Evolutionary conservation across 2,329 filamentous ascomycete genomes (phyloP).

Genomic region (Chrysosporium queenslandicum): DNA sequence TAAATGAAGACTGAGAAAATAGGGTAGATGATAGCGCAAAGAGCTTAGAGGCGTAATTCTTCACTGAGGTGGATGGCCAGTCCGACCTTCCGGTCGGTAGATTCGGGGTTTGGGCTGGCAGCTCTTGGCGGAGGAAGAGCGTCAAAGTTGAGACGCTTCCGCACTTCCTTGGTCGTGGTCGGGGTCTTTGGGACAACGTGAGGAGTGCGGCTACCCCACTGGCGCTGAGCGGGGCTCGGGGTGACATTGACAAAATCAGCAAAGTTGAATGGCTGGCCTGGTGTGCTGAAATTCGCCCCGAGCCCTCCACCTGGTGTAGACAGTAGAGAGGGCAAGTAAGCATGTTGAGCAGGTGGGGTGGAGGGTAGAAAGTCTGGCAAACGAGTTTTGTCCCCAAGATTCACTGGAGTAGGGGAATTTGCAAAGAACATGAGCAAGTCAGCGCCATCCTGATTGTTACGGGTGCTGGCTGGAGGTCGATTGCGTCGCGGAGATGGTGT

Average conservation of each 20-base stretch:
- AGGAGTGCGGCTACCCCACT: conserved; percentile 56
- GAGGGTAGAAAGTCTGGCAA: conserved; percentile 52
- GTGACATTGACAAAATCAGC: conserved; percentile 96
- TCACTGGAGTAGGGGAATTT: conserved; percentile 79
- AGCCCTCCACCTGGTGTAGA: conserved; percentile 57
- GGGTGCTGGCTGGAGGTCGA: conserved; percentile 47
- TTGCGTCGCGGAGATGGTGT: conserved; percentile 59
- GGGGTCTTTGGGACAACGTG: conserved; percentile 55
- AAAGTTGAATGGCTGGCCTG: conserved; percentile 81
- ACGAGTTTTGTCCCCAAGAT: conserved; percentile 40
- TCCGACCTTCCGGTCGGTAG: conserved; percentile 22
- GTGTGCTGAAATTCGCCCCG: conserved; percentile 65
- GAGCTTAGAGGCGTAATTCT: conserved; percentile 10
- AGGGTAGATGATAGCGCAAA: background rate
- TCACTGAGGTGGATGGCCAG: conserved; percentile 14
- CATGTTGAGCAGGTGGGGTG: conserved; percentile 62
- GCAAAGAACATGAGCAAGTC: conserved; percentile 76
- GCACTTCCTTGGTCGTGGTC: conserved; percentile 54
- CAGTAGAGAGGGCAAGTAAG: conserved; percentile 42
- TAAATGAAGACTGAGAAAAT: background rate
- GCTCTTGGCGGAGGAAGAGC: conserved; percentile 51
- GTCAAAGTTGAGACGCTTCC: conserved; percentile 74
- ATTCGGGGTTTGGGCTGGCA: conserved; percentile 41
- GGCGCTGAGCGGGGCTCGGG: conserved; percentile 81
- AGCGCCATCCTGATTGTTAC: conserved; percentile 62